phyloP scores from a whole-genome alignment of 306 rosid genomes.

The Sphenostylis stenocarpa region DNA sequence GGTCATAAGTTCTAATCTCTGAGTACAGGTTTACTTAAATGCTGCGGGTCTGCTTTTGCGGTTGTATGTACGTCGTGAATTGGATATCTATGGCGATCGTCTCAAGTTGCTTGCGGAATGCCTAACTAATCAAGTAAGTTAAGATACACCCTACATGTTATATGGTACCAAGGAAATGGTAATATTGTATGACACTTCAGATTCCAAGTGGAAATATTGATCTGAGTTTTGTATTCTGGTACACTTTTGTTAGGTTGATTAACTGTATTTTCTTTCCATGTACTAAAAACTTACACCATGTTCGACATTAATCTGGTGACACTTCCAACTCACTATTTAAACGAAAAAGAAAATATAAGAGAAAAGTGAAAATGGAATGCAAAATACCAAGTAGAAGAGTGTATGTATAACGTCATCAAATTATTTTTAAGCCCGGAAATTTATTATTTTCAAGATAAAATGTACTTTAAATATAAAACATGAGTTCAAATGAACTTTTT shows the following conservation, averaged over 20 bases:
- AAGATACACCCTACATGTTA: neutral
- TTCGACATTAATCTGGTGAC: neutral
- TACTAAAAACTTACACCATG: neutral
- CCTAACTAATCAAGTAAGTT: constrained; percentile 67
- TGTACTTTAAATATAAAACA: neutral
- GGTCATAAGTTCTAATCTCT: constrained; percentile 20
- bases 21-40: constrained; percentile 78
- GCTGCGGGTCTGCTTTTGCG: constrained; percentile 73
- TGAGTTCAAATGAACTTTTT: neutral
- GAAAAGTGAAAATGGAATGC: neutral
- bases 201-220: neutral
- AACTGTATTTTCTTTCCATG: neutral
- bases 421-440: neutral
- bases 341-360: neutral
- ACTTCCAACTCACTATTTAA: neutral
- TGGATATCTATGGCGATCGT: constrained; percentile 52
- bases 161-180: constrained; percentile 10
- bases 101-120: constrained; percentile 50
- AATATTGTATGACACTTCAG: neutral
- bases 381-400: neutral
- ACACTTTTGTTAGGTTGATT: neutral
- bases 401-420: too few relatives aligned
- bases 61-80: constrained; percentile 59
- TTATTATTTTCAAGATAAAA: constrained; percentile 7
- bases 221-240: constrained; percentile 8